Evolutionary conservation across 2,329 filamentous ascomycete species (phyloP).

Genomic region (Biscogniauxia marginata): DNA sequence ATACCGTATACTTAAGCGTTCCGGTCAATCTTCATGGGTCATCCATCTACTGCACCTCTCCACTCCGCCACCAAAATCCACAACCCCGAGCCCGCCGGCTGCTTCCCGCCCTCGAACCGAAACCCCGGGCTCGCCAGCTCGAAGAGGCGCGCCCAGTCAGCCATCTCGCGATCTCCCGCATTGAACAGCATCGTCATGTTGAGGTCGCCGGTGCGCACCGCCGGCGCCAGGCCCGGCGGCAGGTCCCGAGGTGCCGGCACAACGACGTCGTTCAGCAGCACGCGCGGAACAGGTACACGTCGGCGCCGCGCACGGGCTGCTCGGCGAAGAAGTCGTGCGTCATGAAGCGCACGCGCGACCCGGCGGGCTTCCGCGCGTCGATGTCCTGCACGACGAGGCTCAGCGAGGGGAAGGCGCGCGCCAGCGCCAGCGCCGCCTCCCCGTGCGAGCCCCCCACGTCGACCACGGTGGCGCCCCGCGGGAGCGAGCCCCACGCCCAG

Average conservation of each 20-base stretch:
- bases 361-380: no score
- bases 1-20: no score
- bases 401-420: conserved; percentile 16
- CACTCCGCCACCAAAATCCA: no score
- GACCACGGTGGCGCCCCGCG: conserved; percentile 6
- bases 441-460: conserved; percentile 26
- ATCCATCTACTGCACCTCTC: no score
- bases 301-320: conserved; percentile 38
- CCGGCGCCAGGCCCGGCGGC: not conserved
- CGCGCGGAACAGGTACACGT: conserved; percentile 43
- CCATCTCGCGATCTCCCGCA: conserved; percentile 8
- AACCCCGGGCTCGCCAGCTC: conserved; percentile 3
- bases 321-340: conserved; percentile 44
- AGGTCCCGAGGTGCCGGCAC: conserved; percentile 3
- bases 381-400: conserved; percentile 12
- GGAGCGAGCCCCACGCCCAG: conserved; percentile 50
- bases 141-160: conserved; percentile 11
- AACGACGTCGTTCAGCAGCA: conserved; percentile 26
- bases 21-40: no score
- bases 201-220: conserved; percentile 1
- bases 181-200: conserved; percentile 7
- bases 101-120: conserved; percentile 7
- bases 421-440: conserved; percentile 27
- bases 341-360: conserved; percentile 27
- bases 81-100: no score